These are phyloP conservation scores for Russula virescens DNA, from an alignment of 768 basidiomycete genomes.

Conservation along the genomic window DNA sequence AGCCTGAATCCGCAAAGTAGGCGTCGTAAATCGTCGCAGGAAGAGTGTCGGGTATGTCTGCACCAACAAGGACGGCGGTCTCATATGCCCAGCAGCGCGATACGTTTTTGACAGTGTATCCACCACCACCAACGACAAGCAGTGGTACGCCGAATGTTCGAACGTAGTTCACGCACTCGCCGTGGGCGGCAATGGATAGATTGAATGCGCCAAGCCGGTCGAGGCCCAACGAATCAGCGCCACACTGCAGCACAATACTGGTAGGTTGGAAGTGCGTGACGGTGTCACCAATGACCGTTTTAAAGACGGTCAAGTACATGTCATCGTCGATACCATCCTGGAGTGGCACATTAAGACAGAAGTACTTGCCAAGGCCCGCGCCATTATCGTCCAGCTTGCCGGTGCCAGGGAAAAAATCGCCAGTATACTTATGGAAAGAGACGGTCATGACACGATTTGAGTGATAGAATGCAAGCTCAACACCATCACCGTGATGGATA, in stretches of 20 bases:
- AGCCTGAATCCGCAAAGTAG: conserved; percentile 88
- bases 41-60: conserved; percentile 77
- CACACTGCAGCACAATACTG: conserved; percentile 92
- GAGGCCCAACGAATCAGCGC: conserved; percentile 92
- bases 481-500: conserved; percentile 98
- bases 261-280: conserved; percentile 84
- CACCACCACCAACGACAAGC: conserved; percentile 89
- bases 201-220: conserved; percentile 97
- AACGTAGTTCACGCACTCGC: conserved; percentile 97
- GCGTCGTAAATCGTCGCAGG: conserved; percentile 87
- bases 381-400: conserved; percentile 95
- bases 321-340: conserved; percentile 97
- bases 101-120: conserved; percentile 96
- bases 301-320: conserved; percentile 93
- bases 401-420: conserved; percentile 97
- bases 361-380: conserved; percentile 83
- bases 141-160: conserved; percentile 88
- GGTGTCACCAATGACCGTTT: conserved; percentile 92
- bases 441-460: conserved; percentile 98
- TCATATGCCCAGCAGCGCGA: conserved; percentile 99
- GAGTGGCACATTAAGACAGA: conserved; percentile 90
- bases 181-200: conserved; percentile 93
- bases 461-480: conserved; percentile 96
- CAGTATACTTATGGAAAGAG: conserved; percentile 98
- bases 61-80: conserved; percentile 86